Base-by-base conservation (phyloP, 768 basidiomycete species). In the Royoungia palumana region DNA sequence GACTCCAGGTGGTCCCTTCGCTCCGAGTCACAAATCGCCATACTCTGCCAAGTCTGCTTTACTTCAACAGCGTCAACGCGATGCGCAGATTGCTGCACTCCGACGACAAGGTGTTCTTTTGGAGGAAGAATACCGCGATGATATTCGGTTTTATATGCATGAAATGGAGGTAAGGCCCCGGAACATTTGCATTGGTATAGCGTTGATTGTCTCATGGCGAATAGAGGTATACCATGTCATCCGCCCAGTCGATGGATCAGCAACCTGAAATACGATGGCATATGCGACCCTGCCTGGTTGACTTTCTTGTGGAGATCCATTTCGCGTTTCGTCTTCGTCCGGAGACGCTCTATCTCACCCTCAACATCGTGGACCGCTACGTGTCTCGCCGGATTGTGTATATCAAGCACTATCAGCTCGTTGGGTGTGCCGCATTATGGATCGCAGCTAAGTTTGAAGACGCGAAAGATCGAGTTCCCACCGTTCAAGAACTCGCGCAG, bases 371-470 rank as follows among this genome's bases (percentile, higher is more conserved):
- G 70, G 96, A 99, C 72, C 93, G 96, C 61, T 99, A 98, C 69
- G 93, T 98, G 24, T 98, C 96, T 42, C 94, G 96, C 58, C 90
- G 96, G 46, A 87, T 99, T 55, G 96, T 99, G 52, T 97, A 93
- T 73, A 92, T 92, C 76, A 98, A 95, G 70, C 96, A 99, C 72
- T 98, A 99, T 65, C 96, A 99, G 63, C 88, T 99, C 50, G 95
- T 98, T 48, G 96, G 96, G 17, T 99, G 96, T 64, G 93, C 94
- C 20, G 93, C 96, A 34, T 79, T 99, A 12, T 99, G 96, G 96
- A 97, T 98, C 58, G 96, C 96, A 14, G 89, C 95, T 56, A 99
- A 99, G 72, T 99, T 97, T 60, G 96, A 99, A 71, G 96, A 99
- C 63, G 89, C 94, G 20, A 98, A 99, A 70, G 95, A 98, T 64